Evolutionary conservation across 1,139 yeast genomes (phyloP), one percentile per base, ranked within the genome.

Genomic region (Taphrina pruni): DNA sequence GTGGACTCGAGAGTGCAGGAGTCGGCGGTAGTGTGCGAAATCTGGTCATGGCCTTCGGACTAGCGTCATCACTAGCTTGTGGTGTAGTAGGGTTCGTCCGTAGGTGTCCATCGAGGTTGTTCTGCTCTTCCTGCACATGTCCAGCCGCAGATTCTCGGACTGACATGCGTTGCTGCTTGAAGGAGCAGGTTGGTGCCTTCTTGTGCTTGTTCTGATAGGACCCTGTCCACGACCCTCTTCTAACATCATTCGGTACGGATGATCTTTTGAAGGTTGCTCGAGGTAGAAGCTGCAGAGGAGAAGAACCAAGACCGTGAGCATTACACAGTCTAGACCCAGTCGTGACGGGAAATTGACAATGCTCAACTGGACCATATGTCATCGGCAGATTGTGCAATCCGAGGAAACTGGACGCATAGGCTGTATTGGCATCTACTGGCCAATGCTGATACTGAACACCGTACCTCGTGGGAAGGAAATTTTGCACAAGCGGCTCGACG

Each of bases 381-480:
- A 45, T 7, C 12, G 48, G n/a, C 12, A 2, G 8, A 6, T n/a
- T 45, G 20, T 12, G 12, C 17, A 45, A 14, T 35, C 43, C 43
- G 26, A 20, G 32, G 6, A 6, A 36, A 43, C 36, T 54, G n/a
- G 58, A 54, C 14, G 43, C 41, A 38, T 54, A 54, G 8, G 26
- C 43, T 35, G 43, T 5, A 12, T 9, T 17, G 14, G 43, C 43
- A 7, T 54, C 58, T 2, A 54, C 12, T 11, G 26, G 58, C 58
- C 58, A 54, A 17, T 32, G 36, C 43, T 54, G 41, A 35, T n/a
- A 54, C 21, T 54, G 58, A 21, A 26, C 11, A 8, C 54, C 36
- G 8, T 50, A 50, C 36, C 54, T n/a, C 9, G 36, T 11, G 4
- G 35, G 20, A 8, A 11, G 3, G 12, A 50, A 21, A 21, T 50